phyloP scores from a whole-genome alignment of 2,329 filamentous ascomycete species.

The Mycosphaerella sp. region DNA sequence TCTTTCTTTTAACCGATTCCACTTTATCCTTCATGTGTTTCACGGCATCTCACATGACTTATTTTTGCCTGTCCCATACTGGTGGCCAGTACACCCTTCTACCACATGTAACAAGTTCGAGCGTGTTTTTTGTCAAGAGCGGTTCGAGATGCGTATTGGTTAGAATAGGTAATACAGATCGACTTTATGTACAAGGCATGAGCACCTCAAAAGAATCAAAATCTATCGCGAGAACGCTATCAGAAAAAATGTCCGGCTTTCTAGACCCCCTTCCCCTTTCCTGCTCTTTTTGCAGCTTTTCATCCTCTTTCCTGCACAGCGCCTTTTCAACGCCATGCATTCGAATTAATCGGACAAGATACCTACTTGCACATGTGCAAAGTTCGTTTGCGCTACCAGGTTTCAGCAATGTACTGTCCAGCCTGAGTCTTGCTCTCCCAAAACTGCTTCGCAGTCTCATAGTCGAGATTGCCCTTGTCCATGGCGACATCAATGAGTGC shows the following conservation, averaged over 20 bases:
- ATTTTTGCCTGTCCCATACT: no score
- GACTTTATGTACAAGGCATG: no score
- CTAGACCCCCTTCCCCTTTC: neutral
- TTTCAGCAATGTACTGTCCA: conserved; percentile 85
- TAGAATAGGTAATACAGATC: no score
- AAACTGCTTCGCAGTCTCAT: conserved; percentile 75
- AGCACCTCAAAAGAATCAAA: neutral
- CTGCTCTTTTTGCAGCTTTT: neutral
- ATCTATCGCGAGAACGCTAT: conserved; percentile 18
- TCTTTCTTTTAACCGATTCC: no score
- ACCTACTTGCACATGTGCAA: neutral
- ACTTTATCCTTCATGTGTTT: no score
- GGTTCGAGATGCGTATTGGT: no score
- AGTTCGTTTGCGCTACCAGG: conserved; percentile 22
- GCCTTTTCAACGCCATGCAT: neutral
- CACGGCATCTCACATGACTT: no score
- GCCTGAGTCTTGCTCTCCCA: conserved; percentile 88
- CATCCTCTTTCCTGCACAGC: no score
- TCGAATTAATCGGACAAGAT: neutral
- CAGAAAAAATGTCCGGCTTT: conserved; percentile 2
- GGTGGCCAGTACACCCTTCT: no score
- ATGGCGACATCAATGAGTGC: conserved; percentile 86
- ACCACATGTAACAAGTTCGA: neutral
- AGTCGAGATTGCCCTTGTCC: conserved; percentile 79
- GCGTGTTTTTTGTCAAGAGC: no score